These are phyloP conservation scores for Candolleomyces aberdarensis DNA, from an alignment of 768 basidiomycete genomes.

Conservation along the genomic window DNA sequence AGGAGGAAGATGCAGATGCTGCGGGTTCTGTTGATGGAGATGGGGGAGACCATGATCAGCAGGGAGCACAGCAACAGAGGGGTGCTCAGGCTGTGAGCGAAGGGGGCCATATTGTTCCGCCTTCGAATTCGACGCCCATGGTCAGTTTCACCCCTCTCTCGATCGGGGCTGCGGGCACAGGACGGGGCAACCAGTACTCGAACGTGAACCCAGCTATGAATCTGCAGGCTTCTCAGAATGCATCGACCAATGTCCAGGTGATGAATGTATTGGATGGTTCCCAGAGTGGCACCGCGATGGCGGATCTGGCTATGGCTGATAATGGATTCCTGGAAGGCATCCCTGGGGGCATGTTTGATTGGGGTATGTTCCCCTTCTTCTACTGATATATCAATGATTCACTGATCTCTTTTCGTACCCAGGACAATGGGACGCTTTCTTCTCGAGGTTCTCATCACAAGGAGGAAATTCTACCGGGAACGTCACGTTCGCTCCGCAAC, in stretches of 20 bases:
- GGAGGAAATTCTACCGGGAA: neutral
- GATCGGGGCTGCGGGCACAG: conserved; percentile 16
- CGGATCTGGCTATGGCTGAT: conserved; percentile 66
- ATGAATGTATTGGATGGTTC: conserved; percentile 72
- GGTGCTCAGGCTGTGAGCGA: neutral
- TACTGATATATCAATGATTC: neutral
- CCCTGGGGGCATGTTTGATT: conserved; percentile 84
- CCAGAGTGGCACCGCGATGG: conserved; percentile 50
- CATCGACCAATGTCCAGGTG: conserved; percentile 61
- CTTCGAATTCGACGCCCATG: conserved; percentile 35
- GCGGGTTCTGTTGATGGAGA: conserved; percentile 44
- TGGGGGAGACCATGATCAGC: conserved; percentile 7
- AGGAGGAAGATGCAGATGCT: conserved; percentile 41
- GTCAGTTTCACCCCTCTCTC: conserved; percentile 56
- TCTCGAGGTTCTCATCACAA: conserved; percentile 51
- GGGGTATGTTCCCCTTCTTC: conserved; percentile 45
- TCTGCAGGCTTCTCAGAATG: conserved; percentile 29
- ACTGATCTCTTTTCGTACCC: conserved; percentile 7
- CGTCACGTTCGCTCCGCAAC: conserved; percentile 15
- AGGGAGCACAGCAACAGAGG: neutral
- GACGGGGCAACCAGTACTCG: conserved; percentile 31
- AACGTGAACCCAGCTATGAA: conserved; percentile 83
- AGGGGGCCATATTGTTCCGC: conserved; percentile 5
- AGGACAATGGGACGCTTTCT: conserved; percentile 86
- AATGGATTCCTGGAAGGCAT: conserved; percentile 73